A percentile compares a stretch with the other conserved stretches of the same genome.
Conservation (phyloP, 768 basidiomycete genomes). For the Boletus patriciae region DNA sequence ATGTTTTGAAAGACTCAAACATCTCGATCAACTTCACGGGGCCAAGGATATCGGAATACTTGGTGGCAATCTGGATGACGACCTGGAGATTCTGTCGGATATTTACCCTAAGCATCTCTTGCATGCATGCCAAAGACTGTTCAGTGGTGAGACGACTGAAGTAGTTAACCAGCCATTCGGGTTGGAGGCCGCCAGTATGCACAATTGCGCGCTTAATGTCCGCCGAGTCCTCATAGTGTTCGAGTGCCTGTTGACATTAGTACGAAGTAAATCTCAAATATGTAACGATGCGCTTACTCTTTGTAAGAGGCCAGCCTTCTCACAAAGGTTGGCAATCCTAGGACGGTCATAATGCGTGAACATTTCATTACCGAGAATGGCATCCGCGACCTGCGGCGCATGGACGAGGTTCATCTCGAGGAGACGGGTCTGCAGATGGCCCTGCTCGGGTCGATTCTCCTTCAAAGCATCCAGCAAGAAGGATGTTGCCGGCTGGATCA, state of each 20-base stretch:
- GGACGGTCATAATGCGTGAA: constrained; percentile 96
- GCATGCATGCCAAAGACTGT: constrained; percentile 92
- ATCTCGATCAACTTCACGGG: constrained; percentile 97
- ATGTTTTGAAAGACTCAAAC: constrained; percentile 97
- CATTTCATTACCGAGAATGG: constrained; percentile 98
- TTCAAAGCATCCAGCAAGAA: constrained; percentile 97
- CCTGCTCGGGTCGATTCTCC: constrained; percentile 98
- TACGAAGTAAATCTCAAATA: background rate
- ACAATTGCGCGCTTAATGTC: constrained; percentile 99
- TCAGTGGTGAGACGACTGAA: constrained; percentile 97
- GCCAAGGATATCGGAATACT: constrained; percentile 97
- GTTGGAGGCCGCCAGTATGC: constrained; percentile 78
- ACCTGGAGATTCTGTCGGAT: constrained; percentile 97
- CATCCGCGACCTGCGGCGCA: constrained; percentile 98
- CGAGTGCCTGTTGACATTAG: constrained; percentile 71
- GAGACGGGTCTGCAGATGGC: constrained; percentile 90
- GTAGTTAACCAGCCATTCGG: constrained; percentile 97
- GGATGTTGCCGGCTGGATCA: constrained; percentile 98
- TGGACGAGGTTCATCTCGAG: constrained; percentile 97
- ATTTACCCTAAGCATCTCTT: constrained; percentile 96
- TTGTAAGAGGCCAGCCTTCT: constrained; percentile 96
- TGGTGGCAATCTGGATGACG: constrained; percentile 96
- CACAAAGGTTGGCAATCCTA: constrained; percentile 95
- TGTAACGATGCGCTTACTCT: constrained; percentile 53
- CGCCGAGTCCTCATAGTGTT: constrained; percentile 97